Evolutionary conservation across 1,284 basidiomycete species (phyloP).

Genomic region (Ceratorhiza oryzae-sativae): DNA sequence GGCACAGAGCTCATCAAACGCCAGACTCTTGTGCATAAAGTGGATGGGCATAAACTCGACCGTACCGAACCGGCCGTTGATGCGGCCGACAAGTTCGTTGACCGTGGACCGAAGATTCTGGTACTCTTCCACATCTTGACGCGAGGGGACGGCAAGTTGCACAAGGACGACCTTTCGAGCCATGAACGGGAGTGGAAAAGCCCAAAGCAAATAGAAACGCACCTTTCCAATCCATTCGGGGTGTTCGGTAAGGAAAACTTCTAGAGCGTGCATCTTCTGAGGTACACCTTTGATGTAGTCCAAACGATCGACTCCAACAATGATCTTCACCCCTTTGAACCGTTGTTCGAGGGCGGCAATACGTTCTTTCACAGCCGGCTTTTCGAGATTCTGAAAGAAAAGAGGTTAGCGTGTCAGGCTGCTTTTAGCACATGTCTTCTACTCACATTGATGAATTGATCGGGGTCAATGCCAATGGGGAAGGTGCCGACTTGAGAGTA

Average conservation of each 20-base stretch:
- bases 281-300: slow-evolving; percentile 99
- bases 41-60: slow-evolving; percentile 99
- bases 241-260: slow-evolving; percentile 95
- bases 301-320: slow-evolving; percentile 96
- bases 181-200: slow-evolving; percentile 5
- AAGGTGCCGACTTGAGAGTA: slow-evolving; percentile 98
- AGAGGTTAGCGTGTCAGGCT: slow-evolving; percentile 11
- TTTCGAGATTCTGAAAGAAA: slow-evolving; percentile 70
- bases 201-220: slow-evolving; percentile 39
- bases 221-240: slow-evolving; percentile 99
- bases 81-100: slow-evolving; percentile 96
- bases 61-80: slow-evolving; percentile 98
- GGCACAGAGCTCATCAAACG: slow-evolving; percentile 95
- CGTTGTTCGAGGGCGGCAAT: slow-evolving; percentile 84
- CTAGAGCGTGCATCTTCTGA: slow-evolving; percentile 95
- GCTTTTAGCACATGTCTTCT: not conserved
- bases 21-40: slow-evolving; percentile 95
- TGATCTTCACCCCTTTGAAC: slow-evolving; percentile 95
- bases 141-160: slow-evolving; percentile 95
- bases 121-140: slow-evolving; percentile 99
- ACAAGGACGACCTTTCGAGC: slow-evolving; percentile 85
- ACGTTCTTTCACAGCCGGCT: slow-evolving; percentile 79
- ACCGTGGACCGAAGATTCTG: slow-evolving; percentile 96
- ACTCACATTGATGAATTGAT: slow-evolving; percentile 82
- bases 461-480: slow-evolving; percentile 97